phyloP scores from a whole-genome alignment of 306 rosid species.

The Prinsepia uniflora region DNA sequence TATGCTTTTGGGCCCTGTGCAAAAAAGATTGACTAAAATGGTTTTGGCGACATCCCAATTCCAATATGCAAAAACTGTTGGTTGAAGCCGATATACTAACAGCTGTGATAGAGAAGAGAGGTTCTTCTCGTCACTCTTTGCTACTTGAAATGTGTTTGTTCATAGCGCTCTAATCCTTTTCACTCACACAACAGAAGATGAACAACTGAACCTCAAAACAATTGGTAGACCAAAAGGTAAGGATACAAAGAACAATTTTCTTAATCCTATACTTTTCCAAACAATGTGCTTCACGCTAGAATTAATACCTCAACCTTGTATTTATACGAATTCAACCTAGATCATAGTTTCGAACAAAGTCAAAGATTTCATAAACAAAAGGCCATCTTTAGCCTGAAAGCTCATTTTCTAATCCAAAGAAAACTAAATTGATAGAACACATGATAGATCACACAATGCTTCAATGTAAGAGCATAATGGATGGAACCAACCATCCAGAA shows the following conservation, averaged over 20 bases:
- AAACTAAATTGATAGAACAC: too few species aligned
- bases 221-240: background rate
- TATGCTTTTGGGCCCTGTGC: background rate
- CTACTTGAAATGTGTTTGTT: background rate
- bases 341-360: background rate
- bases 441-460: too few species aligned
- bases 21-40: background rate
- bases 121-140: background rate
- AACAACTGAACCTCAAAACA: background rate
- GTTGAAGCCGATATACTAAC: background rate
- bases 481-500: too few species aligned
- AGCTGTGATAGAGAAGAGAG: background rate
- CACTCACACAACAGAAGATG: background rate
- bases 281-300: background rate
- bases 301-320: background rate
- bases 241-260: background rate
- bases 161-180: too few species aligned
- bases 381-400: too few species aligned
- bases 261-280: background rate
- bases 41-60: background rate
- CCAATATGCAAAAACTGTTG: too few species aligned
- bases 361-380: background rate
- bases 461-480: too few species aligned
- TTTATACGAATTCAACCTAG: background rate
- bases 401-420: too few species aligned